phyloP scores from a whole-genome alignment of 2,329 filamentous ascomycete genomes.

The Chaetomium strumarium region DNA sequence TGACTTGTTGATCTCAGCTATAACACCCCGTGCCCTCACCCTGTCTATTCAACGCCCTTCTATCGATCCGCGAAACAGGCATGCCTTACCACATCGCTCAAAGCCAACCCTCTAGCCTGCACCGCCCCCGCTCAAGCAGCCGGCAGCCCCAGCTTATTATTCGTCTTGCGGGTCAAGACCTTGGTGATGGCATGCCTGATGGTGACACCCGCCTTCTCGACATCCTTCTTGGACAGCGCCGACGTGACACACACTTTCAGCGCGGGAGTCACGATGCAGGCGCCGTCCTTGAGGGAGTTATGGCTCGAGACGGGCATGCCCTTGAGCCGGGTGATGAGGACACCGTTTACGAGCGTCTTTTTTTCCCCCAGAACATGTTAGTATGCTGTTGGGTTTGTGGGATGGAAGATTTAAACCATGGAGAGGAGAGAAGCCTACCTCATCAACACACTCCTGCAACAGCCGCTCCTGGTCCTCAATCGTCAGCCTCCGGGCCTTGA shows the following conservation, averaged over 20 bases:
- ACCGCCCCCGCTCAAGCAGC: conserved; percentile 13
- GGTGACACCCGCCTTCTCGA: conserved; percentile 83
- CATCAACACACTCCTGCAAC: conserved; percentile 88
- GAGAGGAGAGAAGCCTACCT: conserved; percentile 53
- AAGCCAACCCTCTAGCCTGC: background rate
- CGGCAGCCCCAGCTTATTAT: conserved; percentile 38
- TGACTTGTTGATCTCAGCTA: too few relatives aligned
- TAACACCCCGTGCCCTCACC: background rate
- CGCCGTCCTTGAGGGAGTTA: conserved; percentile 61
- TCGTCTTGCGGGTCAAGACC: conserved; percentile 65
- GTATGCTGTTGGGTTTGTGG: background rate
- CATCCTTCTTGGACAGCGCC: conserved; percentile 86
- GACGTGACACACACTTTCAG: conserved; percentile 88
- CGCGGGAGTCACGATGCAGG: conserved; percentile 67
- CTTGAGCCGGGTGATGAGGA: conserved; percentile 84
- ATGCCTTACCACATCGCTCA: background rate
- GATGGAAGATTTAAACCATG: background rate
- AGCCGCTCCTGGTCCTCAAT: conserved; percentile 76
- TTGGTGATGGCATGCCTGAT: conserved; percentile 94
- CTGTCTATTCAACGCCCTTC: background rate
- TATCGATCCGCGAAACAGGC: background rate
- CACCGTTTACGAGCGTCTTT: conserved; percentile 76
- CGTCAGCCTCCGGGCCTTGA: conserved; percentile 62
- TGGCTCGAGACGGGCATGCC: conserved; percentile 60
- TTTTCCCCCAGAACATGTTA: background rate